Evolutionary conservation across 305 asterid genomes (phyloP), one percentile per base, ranked within the genome.

Genomic region (Ajuga reptans): DNA sequence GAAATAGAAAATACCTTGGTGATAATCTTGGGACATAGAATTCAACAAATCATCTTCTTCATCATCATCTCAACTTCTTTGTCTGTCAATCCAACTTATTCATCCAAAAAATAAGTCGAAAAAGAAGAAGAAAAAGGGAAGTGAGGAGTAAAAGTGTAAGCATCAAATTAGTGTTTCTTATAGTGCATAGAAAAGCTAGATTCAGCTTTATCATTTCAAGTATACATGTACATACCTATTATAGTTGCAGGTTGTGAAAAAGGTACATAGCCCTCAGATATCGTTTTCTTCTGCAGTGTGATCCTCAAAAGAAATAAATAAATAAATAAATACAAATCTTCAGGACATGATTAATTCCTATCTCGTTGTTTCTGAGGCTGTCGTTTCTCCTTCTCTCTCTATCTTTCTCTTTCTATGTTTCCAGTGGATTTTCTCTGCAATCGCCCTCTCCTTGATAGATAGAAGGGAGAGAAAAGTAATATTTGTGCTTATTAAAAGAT

Each of bases 21-120:
- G 91, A 77, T 86, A 87, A 71, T 90, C 94, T 81, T 91, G 90
- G 79, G 97, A 90, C 99, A 90, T 90, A 75, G 90, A 81, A 80
- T 66, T 78, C 5, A 62, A n/a, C 52, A 8, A 58, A n/a, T n/a
- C n/a, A n/a, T n/a, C n/a, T n/a, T n/a, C n/a, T n/a, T n/a, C n/a
- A n/a, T n/a, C n/a, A n/a, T n/a, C n/a, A n/a, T n/a, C n/a, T n/a
- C n/a, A n/a, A n/a, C n/a, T n/a, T n/a, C n/a, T n/a, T n/a, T n/a
- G n/a, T n/a, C n/a, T n/a, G n/a, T n/a, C n/a, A n/a, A n/a, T n/a
- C n/a, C n/a, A n/a, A n/a, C n/a, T n/a, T n/a, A n/a, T n/a, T n/a
- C n/a, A n/a, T n/a, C n/a, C n/a, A n/a, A n/a, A n/a, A n/a, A n/a
- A n/a, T n/a, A n/a, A n/a, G n/a, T n/a, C n/a, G 43, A 58, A 69